Base-by-base conservation (phyloP, 441 rosid species). In the Mallotus repandus region DNA sequence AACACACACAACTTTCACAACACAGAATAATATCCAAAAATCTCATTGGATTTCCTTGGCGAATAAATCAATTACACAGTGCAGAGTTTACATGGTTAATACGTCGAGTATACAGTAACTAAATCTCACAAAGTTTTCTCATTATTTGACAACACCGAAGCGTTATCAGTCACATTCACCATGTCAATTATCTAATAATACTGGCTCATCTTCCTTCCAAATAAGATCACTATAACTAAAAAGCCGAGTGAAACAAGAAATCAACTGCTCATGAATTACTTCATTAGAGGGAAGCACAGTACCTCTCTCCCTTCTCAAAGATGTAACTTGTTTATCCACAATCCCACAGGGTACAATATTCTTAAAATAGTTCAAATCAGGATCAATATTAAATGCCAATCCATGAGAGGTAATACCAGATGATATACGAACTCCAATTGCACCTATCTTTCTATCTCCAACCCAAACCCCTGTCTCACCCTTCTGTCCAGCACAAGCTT, bases 381-480 rank as follows among this genome's bases (percentile, higher is more conserved):
- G 96, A 81, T 90, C 91, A 71, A 87, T 80, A 69, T 96, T 93
- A 71, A 89, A 92, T 11, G 98, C 97, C 86, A 96, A 66, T 64
- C 98, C 98, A 76, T 91, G 99, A 71, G 90, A 88, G 73, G 99
- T 85, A 70, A 93, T 82, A 76, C 98, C 97, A 57, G 81, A 75
- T 2, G 95, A 86, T 74, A 96, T 89, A 69, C 89, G 82, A 74
- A 89, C 93, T 57, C 98, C 99, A 59, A 93, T 89, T 59, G 99
- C 98, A 74, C 98, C 97, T 9, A 93, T 88, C 85, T 96, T 93
- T 79, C 91, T 86, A 25, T 93, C 90, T 68, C 86, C 94, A 9
- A 96, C 94, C 98, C 98, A 96, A 70, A 91, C 93, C 8, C 97
- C 97, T 0, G 93, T 93, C 87, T 96, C 97, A 63, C 94, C 76